A percentile compares a stretch with the other conserved stretches of the same genome.
Conservation (phyloP, 1,284 basidiomycete genomes). For the Papiliotrema fonsecae region DNA sequence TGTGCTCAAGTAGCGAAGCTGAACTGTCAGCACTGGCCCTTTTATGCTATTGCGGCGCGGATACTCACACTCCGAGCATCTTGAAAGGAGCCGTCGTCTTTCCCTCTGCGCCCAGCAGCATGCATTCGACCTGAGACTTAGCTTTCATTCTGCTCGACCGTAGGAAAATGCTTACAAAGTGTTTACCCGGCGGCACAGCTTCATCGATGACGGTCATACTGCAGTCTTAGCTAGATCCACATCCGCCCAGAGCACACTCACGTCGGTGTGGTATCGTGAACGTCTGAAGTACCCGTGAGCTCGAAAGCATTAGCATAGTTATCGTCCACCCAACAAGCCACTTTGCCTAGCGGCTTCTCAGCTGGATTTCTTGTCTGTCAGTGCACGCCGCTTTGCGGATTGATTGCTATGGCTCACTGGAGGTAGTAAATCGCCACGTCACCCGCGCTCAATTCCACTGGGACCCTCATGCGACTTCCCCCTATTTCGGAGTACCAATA, state of each 20-base stretch:
- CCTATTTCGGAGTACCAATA: constrained; percentile 83
- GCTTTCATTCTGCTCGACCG: neutral
- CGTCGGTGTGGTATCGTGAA: constrained; percentile 48
- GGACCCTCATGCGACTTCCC: constrained; percentile 67
- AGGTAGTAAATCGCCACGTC: constrained; percentile 54
- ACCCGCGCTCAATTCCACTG: constrained; percentile 48
- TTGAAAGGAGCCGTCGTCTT: constrained; percentile 63
- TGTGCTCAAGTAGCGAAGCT: constrained; percentile 15
- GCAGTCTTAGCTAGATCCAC: constrained; percentile 41
- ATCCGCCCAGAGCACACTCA: constrained; percentile 25
- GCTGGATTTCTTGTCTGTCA: constrained; percentile 60
- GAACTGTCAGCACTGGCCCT: constrained; percentile 1
- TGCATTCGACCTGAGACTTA: constrained; percentile 60
- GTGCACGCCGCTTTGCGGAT: constrained; percentile 61
- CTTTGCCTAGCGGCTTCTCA: constrained; percentile 47
- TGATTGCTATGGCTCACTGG: constrained; percentile 29
- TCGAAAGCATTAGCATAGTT: constrained; percentile 51
- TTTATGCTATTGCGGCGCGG: no score
- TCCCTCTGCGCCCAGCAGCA: constrained; percentile 72
- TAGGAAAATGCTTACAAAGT: constrained; percentile 61
- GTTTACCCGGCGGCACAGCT: constrained; percentile 66
- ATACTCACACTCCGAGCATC: constrained; percentile 65
- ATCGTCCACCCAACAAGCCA: constrained; percentile 54
- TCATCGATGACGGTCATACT: constrained; percentile 75
- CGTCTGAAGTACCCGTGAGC: constrained; percentile 48